Percentiles rank a stretch among this genome's conserved stretches.
phyloP scores from a whole-genome alignment of 257 asterid species.

The Solanum bukasovii region DNA sequence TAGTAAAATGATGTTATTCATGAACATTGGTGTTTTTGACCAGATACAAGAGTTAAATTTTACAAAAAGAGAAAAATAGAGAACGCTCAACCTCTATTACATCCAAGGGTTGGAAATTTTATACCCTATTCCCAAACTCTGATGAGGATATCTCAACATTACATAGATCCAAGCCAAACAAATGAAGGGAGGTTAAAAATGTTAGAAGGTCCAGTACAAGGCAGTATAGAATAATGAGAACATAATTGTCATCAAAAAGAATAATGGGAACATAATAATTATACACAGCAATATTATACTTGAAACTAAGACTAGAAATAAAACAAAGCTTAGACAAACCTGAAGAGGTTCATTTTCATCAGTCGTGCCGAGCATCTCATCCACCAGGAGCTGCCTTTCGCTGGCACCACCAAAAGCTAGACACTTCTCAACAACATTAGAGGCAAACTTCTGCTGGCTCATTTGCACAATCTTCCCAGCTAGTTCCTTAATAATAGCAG shows the following conservation, averaged over 20 bases:
- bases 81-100: neutral
- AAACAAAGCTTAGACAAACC: constrained; percentile 25
- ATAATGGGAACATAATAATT: neutral
- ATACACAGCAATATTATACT: neutral
- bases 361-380: constrained; percentile 96
- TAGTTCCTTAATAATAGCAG: constrained; percentile 73
- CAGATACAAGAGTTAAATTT: neutral
- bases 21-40: neutral
- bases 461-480: constrained; percentile 91
- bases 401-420: constrained; percentile 70
- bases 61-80: neutral
- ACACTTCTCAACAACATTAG: constrained; percentile 95
- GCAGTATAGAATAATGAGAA: neutral
- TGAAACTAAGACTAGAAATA: neutral
- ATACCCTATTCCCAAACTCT: neutral
- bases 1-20: neutral
- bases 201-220: neutral
- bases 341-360: constrained; percentile 99
- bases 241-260: neutral
- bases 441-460: constrained; percentile 99
- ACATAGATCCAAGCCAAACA: neutral
- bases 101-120: neutral
- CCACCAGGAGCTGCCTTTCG: constrained; percentile 74
- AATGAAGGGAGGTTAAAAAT: neutral
- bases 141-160: neutral